A percentile compares a stretch with the other conserved stretches of the same genome.
phyloP scores from a whole-genome alignment of 768 basidiomycete genomes.

The Tephrocybe sp. region DNA sequence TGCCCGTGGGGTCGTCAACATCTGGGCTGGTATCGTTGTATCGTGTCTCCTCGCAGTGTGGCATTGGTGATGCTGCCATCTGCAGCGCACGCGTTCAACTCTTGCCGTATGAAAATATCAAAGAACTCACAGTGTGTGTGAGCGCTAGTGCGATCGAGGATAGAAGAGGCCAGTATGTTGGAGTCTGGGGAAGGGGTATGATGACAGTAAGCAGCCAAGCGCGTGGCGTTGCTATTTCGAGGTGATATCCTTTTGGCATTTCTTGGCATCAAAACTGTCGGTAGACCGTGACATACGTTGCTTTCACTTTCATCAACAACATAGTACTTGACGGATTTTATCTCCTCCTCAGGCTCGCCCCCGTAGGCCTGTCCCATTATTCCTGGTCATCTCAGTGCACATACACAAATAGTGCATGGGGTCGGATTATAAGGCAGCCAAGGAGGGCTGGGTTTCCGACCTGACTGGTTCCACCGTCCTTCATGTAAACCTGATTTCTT shows the following conservation, averaged over 20 bases:
- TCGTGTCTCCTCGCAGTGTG: background rate
- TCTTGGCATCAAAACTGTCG: no score
- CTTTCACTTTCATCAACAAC: no score
- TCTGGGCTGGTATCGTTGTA: background rate
- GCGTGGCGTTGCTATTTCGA: background rate
- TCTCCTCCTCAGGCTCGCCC: no score
- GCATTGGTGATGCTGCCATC: background rate
- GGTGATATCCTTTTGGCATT: background rate
- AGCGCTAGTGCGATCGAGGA: no score
- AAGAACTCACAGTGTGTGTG: no score
- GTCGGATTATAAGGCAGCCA: constrained; percentile 63
- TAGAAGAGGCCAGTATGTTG: no score
- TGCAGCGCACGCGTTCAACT: background rate
- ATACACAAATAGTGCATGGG: constrained; percentile 2
- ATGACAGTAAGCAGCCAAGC: background rate
- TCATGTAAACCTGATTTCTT: constrained; percentile 68
- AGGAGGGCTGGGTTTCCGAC: constrained; percentile 81
- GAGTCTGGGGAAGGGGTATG: no score
- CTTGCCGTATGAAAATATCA: no score
- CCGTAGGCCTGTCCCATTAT: no score
- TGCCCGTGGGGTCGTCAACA: background rate
- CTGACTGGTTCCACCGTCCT: constrained; percentile 66
- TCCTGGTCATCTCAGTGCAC: background rate
- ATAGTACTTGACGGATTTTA: no score
- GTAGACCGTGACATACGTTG: no score